Base-by-base conservation (phyloP, 148 eudicot species). In the Beta vulgaris region DNA sequence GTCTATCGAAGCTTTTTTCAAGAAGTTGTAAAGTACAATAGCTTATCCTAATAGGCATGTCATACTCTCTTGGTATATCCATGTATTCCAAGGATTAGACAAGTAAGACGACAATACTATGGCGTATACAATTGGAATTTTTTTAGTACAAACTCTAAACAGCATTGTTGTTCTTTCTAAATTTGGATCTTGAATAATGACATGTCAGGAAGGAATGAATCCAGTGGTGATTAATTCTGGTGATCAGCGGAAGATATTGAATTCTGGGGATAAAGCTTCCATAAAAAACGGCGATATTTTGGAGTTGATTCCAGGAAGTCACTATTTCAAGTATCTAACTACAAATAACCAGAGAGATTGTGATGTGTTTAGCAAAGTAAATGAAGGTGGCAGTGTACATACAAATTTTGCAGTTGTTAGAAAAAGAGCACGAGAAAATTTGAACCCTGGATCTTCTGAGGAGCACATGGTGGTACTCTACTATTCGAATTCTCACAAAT, bases 251-350 rank as follows among this genome's bases (percentile, higher is more conserved):
- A 87, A 76, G 83, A 90, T 83, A 74, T 67, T 94, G 72, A 81
- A 81, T 72, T 83, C 90, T 37, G 77, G 81, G 57, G 96, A 86
- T 71, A 86, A 58, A 72, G 82, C 73, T 55, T 81, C 80, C 31
- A 73, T 94, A 55, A 81, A 69, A 78, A 70, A 79, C 78, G 93
- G 93, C 69, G 98, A 94, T 84, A 70, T 92, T 51, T 78, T 94
- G 63, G 98, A 94, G 86, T 79, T 94, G 82, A 90, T 94, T 79
- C 98, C 98, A 7, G 98, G 98, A 28, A 85, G 85, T 75, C 77
- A 90, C 81, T 78, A 81, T 73, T 94, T 85, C 80, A 90, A 88
- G 84, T 94, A 86, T 81, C 78, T 79, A 40, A 77, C 76, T 43
- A 49, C 68, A 43, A 53, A 68, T 53, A 71, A 73, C 71, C 51